These are phyloP conservation scores for Stromatinia cepivora DNA, from an alignment of 2,329 filamentous ascomycete genomes.

Conservation along the genomic window DNA sequence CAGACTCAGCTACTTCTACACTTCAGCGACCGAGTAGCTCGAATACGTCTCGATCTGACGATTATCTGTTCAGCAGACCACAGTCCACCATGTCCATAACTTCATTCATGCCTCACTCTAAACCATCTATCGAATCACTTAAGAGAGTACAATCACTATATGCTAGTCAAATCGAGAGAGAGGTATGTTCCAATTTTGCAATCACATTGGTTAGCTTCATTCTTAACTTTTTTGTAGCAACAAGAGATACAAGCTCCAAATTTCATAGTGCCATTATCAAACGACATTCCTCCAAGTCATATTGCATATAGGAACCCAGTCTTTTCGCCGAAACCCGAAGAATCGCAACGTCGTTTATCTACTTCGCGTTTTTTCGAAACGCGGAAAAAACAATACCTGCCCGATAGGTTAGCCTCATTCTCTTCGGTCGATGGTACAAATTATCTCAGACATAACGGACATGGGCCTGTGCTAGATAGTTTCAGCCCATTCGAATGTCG, in stretches of 20 bases:
- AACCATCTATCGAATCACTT: constrained; percentile 5
- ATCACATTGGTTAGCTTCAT: neutral
- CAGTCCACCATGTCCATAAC: constrained; percentile 22
- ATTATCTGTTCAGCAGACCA: constrained; percentile 11
- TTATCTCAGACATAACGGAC: neutral
- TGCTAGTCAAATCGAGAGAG: constrained; percentile 29
- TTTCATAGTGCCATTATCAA: too few relatives aligned
- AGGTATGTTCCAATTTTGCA: constrained; percentile 25
- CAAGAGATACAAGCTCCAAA: neutral
- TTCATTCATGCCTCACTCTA: constrained; percentile 22
- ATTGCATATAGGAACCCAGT: neutral
- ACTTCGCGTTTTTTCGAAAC: neutral
- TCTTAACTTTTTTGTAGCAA: neutral
- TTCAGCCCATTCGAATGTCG: neutral
- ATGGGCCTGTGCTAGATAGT: neutral
- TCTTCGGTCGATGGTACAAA: neutral
- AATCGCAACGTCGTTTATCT: neutral
- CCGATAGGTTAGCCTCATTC: neutral
- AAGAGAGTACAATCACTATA: constrained; percentile 24
- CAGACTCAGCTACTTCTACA: constrained; percentile 25
- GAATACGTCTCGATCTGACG: constrained; percentile 1
- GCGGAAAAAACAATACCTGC: neutral
- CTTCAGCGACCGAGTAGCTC: constrained; percentile 16
- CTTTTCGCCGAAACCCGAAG: neutral
- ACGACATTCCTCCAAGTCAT: neutral